These are phyloP conservation scores for Alternaria arbusti DNA, from an alignment of 2,329 filamentous ascomycete genomes.

Conservation along the genomic window DNA sequence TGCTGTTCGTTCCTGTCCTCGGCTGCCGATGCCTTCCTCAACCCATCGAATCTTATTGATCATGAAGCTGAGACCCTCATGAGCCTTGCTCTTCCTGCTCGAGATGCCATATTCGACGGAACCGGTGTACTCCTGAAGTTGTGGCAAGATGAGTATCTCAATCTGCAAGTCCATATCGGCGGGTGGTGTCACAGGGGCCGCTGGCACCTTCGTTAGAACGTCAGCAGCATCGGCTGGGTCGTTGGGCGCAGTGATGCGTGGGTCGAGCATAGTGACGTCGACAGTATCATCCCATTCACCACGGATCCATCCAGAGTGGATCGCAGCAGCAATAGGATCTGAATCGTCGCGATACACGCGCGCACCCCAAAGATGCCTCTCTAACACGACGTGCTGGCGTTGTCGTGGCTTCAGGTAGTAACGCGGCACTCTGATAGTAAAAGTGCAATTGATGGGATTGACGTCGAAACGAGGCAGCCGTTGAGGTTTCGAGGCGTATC, in stretches of 20 bases:
- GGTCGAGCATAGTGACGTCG: conserved; percentile 70
- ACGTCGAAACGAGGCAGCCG: conserved; percentile 78
- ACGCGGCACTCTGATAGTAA: conserved; percentile 85
- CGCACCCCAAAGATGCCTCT: conserved; percentile 87
- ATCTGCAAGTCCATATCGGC: conserved; percentile 82
- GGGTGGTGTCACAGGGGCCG: conserved; percentile 67
- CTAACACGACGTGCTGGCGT: conserved; percentile 81
- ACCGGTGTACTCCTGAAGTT: conserved; percentile 76
- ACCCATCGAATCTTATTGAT: conserved; percentile 85
- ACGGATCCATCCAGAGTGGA: conserved; percentile 90
- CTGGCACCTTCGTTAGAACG: conserved; percentile 47
- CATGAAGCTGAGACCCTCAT: conserved; percentile 91
- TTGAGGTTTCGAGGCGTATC: conserved; percentile 67
- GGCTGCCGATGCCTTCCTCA: conserved; percentile 66
- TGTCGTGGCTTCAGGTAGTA: conserved; percentile 73
- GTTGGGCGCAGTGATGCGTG: conserved; percentile 56
- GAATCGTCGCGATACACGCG: conserved; percentile 97
- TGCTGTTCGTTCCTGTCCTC: conserved; percentile 47
- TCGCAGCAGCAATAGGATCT: conserved; percentile 88
- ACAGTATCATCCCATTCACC: conserved; percentile 86
- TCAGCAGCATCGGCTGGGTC: conserved; percentile 53
- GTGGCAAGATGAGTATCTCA: conserved; percentile 81
- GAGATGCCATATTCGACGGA: conserved; percentile 80
- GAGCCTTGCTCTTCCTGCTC: conserved; percentile 79
- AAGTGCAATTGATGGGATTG: conserved; percentile 81